Percentiles rank a stretch among this genome's conserved stretches.
Conservation (phyloP, 2,329 filamentous ascomycete genomes). For the Helicocarpus griseus region DNA sequence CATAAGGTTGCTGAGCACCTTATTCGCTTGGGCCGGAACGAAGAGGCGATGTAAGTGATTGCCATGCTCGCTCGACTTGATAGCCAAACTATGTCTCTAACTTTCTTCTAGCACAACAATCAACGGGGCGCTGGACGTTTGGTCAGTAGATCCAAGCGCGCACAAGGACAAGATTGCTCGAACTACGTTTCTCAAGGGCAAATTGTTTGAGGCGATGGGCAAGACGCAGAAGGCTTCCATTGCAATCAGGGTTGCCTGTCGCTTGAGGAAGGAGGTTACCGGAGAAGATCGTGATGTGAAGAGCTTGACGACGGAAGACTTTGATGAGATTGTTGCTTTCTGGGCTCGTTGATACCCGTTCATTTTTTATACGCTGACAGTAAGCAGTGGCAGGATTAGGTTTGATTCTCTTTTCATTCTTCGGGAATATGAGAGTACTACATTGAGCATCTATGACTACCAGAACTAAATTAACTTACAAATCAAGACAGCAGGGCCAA, state of each 20-base stretch:
- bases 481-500: too few species aligned
- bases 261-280: slow-evolving; percentile 16
- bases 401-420: neutral
- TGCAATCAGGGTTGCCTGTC: slow-evolving; percentile 12
- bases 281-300: slow-evolving; percentile 13
- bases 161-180: slow-evolving; percentile 16
- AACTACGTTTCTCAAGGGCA: slow-evolving; percentile 16
- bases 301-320: slow-evolving; percentile 12
- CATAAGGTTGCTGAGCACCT: slow-evolving; percentile 20
- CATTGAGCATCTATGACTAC: neutral
- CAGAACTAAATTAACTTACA: neutral
- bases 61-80: neutral
- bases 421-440: neutral
- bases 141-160: slow-evolving; percentile 11
- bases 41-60: slow-evolving; percentile 9
- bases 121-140: slow-evolving; percentile 12
- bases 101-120: slow-evolving; percentile 12
- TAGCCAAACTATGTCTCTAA: slow-evolving; percentile 1
- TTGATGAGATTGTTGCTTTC: slow-evolving; percentile 16
- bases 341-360: slow-evolving; percentile 8
- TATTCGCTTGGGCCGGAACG: slow-evolving; percentile 6
- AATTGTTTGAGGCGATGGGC: slow-evolving; percentile 10
- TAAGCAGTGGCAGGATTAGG: slow-evolving; percentile 16
- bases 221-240: slow-evolving; percentile 14
- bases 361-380: neutral